Evolutionary conservation across 2,329 filamentous ascomycete genomes (phyloP).

Genomic region (Ascochyta viciae-villosae): DNA sequence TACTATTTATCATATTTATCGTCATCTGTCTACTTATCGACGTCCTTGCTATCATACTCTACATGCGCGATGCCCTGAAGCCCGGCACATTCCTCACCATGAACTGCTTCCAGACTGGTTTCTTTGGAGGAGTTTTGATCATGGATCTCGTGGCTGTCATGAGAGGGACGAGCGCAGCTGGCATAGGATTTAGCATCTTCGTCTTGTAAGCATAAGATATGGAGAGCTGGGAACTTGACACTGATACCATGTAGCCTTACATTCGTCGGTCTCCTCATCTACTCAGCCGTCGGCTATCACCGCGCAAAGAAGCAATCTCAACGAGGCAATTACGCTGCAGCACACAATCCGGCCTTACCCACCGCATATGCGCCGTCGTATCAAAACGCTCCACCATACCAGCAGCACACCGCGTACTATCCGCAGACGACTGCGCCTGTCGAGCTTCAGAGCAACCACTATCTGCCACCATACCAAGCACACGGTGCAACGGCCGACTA

Average conservation of each 20-base stretch:
- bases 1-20: slow-evolving; percentile 44
- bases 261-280: slow-evolving; percentile 50
- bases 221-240: not conserved
- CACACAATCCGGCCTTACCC: slow-evolving; percentile 37
- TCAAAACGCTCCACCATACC: slow-evolving; percentile 25
- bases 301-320: slow-evolving; percentile 45
- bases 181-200: slow-evolving; percentile 39
- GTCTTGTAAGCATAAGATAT: slow-evolving; percentile 44
- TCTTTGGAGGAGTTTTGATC: slow-evolving; percentile 43
- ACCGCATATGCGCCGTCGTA: slow-evolving; percentile 27
- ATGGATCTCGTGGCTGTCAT: slow-evolving; percentile 41
- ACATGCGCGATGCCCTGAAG: slow-evolving; percentile 41
- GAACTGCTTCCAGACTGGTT: slow-evolving; percentile 46
- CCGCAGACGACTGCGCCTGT: slow-evolving; percentile 25
- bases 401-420: slow-evolving; percentile 34
- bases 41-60: slow-evolving; percentile 43
- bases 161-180: slow-evolving; percentile 26
- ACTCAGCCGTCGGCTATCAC: slow-evolving; percentile 47
- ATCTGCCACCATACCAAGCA: slow-evolving; percentile 28
- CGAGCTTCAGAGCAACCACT: slow-evolving; percentile 26
- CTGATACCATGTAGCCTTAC: slow-evolving; percentile 37
- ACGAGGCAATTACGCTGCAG: slow-evolving; percentile 42
- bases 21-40: slow-evolving; percentile 45
- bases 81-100: slow-evolving; percentile 46
- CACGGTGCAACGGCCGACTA: slow-evolving; percentile 28